Evolutionary conservation across 768 basidiomycete genomes (phyloP).

Genomic region (Trametes villosa): DNA sequence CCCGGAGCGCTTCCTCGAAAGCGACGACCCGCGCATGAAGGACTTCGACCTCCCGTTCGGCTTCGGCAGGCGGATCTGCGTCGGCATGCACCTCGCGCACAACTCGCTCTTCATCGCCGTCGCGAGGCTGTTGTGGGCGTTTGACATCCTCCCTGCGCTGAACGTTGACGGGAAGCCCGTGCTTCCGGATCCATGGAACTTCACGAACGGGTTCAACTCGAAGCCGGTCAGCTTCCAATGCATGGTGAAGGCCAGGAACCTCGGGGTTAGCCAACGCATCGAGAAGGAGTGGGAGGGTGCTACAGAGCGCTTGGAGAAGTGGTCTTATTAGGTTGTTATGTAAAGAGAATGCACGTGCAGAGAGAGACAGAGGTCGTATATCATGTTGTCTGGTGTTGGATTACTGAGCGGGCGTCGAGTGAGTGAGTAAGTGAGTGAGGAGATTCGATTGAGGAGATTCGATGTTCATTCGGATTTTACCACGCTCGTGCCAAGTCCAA

Average conservation of each 20-base stretch:
- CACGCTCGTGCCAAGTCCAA: neutral
- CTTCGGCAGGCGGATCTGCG: slow-evolving; percentile 62
- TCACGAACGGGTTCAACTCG: slow-evolving; percentile 25
- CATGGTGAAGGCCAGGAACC: slow-evolving; percentile 12
- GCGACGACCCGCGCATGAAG: slow-evolving; percentile 19
- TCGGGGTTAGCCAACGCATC: neutral
- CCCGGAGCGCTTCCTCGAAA: slow-evolving; percentile 28
- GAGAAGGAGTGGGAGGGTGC: slow-evolving; percentile 18
- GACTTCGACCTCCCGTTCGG: slow-evolving; percentile 59
- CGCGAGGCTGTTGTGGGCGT: slow-evolving; percentile 27
- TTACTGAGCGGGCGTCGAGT: no score
- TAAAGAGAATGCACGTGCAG: neutral
- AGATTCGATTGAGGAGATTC: neutral
- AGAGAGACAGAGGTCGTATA: no score
- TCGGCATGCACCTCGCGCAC: slow-evolving; percentile 31
- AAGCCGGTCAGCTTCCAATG: slow-evolving; percentile 23
- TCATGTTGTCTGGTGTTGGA: no score
- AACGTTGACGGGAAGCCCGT: slow-evolving; percentile 30
- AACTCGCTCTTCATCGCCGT: slow-evolving; percentile 30
- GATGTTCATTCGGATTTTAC: neutral
- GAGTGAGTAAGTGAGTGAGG: no score
- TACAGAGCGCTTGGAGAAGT: slow-evolving; percentile 14
- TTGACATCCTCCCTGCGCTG: slow-evolving; percentile 25
- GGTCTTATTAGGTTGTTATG: neutral
- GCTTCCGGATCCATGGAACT: slow-evolving; percentile 22